Evolutionary conservation across 139 green algal species (phyloP).

Genomic region (Closterium sp.): DNA sequence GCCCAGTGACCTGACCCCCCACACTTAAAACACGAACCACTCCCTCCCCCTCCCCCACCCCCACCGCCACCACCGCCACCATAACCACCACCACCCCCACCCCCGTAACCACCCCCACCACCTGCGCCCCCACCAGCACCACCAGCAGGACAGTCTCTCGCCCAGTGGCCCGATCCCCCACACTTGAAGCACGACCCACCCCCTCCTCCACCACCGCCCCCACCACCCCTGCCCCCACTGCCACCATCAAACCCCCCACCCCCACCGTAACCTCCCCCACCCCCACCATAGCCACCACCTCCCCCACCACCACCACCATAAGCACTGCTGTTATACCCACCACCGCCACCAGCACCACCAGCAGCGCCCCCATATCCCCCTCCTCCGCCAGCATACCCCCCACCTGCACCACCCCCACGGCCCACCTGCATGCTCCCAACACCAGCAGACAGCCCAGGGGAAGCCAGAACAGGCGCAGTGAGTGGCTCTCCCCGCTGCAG

Average conservation of each 20-base stretch:
- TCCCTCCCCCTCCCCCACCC: constrained; percentile 20
- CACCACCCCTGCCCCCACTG: constrained; percentile 28
- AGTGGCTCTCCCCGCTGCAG: constrained; percentile 47
- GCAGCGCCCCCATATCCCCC: constrained; percentile 28
- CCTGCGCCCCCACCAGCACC: constrained; percentile 29
- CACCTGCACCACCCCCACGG: constrained; percentile 14
- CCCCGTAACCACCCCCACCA: constrained; percentile 24
- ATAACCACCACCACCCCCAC: constrained; percentile 18
- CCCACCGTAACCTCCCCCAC: constrained; percentile 28
- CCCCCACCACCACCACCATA: constrained; percentile 45
- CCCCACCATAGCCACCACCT: constrained; percentile 44
- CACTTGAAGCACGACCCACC: constrained; percentile 55
- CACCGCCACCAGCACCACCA: neutral
- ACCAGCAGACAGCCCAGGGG: neutral
- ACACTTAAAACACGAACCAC: constrained; percentile 54
- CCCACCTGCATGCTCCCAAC: neutral
- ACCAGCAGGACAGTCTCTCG: constrained; percentile 46
- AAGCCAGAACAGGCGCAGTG: neutral
- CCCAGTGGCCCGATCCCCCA: constrained; percentile 50
- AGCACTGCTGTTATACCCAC: constrained; percentile 28
- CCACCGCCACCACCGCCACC: constrained; percentile 17
- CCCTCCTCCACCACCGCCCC: constrained; percentile 22
- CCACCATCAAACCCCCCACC: constrained; percentile 21
- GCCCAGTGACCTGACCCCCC: constrained; percentile 53
- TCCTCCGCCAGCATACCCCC: constrained; percentile 26